Base-by-base conservation (phyloP, 176 grass and related monocot genomes). In the sorghum (Sorghum bicolor) region DNA sequence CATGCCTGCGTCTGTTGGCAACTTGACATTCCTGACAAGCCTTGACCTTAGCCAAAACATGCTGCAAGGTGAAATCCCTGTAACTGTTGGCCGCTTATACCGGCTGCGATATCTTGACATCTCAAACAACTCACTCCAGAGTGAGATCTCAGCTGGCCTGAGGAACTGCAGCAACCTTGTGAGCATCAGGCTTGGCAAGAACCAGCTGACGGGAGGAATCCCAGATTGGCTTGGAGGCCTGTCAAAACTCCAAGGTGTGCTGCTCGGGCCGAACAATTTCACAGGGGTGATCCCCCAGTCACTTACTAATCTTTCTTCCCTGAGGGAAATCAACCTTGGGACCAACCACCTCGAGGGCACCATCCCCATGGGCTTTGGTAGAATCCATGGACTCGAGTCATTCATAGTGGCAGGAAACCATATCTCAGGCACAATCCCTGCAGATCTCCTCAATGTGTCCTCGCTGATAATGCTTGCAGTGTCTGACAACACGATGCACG, bases 371-470 rank as follows among this genome's bases (percentile, higher is more conserved):
- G 74, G 44, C 13, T 44, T 55, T 28, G 74, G 74, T 28, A 45
- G 38, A 9, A 37, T 70, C 16, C 25, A 29, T 71, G 30, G 37
- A 16, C 68, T 71, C 16, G 9, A 39, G 33, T 71, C 6, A 6
- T 67, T 70, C 13, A 22, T 15, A 24, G 17, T 24, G 67, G 32
- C 31, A 39, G 29, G 12, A 28, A 90, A 83, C 73, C 37, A 20
- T 24, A 63, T 87, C 62, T 52, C 79, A 10, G 67, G 80, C 6
- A 22, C 63, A 55, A 90, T 86, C 22, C 88, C 88, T 13, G 6
- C 45, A 13, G 12, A 72, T 2, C 57, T 90, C 4, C 68, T 40
- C 60, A 86, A 90, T 29, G 57, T 63, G 29, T 31, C 88, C 17
- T 78, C 83, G 19, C 63, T 90, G 2, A 33, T 65, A 34, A 62